Evolutionary conservation across 441 rosid genomes (phyloP), one percentile per base, ranked within the genome.

Genomic region (Melastoma candidum): DNA sequence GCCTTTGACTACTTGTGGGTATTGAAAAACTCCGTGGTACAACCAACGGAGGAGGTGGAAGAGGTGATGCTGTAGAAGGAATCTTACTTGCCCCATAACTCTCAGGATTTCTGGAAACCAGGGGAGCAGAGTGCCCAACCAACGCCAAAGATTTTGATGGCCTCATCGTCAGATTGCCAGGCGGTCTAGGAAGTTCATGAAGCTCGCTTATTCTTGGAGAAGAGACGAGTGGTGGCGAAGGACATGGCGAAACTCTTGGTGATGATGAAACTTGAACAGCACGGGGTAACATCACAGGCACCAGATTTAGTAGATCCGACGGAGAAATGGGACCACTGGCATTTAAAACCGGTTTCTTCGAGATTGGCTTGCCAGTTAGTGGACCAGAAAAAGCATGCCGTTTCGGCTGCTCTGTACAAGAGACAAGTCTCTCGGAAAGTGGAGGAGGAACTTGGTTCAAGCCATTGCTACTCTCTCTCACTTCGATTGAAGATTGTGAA

Each of bases 111-210:
- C 90, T 71, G 51, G 60, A 66, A 32, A 74, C 66, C 54, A 94
- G 66, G 3, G 97, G 97, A 44, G 97, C 99, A 4, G 96, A 90
- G 65, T 83, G 90, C 65, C 90, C 94, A 48, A 76, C 63, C 53
- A 68, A 49, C 48, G 64, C 71, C 27, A 75, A 54, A 25, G 87
- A 71, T 68, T 85, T 94, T 53, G 77, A 68, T 41, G 85, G 70
- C 77, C 77, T 82, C 56, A 71, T 58, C 36, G 74, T 63, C 39
- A 74, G 55, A 68, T 65, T 59, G 53, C 68, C 67, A 0, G 99
- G 97, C 14, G 99, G 99, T 80, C 95, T 76, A 2, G 99, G 99
- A 71, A 94, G 99, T 77, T 85, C 81, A 57, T 94, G 96, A 61
- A 87, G 95, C 77, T 85, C 94, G 46, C 75, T 85, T 51, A 71